These are phyloP conservation scores for Cyberlindnera galapagoensis DNA, from an alignment of 805 yeast genomes.

Conservation along the genomic window DNA sequence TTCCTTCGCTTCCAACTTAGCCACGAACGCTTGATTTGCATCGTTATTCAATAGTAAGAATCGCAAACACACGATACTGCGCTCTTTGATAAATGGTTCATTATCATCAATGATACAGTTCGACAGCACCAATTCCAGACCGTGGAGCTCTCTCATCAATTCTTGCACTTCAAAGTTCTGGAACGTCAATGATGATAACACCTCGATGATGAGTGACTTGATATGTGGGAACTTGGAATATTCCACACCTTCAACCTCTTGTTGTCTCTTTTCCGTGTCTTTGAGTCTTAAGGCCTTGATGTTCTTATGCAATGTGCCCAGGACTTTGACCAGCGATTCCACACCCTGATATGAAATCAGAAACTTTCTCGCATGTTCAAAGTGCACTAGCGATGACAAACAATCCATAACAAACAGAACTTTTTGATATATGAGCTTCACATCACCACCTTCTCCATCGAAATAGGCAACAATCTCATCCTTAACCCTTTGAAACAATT, in stretches of 20 bases:
- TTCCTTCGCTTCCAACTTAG: conserved; percentile 67
- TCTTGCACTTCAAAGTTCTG: conserved; percentile 58
- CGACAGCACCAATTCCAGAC: conserved; percentile 64
- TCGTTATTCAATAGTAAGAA: conserved; percentile 58
- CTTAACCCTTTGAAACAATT: conserved; percentile 23
- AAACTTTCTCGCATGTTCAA: conserved; percentile 31
- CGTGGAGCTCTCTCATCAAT: conserved; percentile 54
- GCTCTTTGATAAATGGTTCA: conserved; percentile 84
- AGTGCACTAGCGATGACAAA: conserved; percentile 26
- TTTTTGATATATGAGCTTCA: conserved; percentile 24
- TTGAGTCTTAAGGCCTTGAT: conserved; percentile 26
- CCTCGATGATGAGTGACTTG: conserved; percentile 61
- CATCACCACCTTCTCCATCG: conserved; percentile 12
- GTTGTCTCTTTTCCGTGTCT: conserved; percentile 12
- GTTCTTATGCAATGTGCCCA: conserved; percentile 28
- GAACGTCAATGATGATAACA: conserved; percentile 51
- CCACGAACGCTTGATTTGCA: conserved; percentile 71
- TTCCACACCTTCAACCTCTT: conserved; percentile 8
- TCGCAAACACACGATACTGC: conserved; percentile 73
- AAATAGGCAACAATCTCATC: conserved; percentile 23
- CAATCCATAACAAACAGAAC: conserved; percentile 28
- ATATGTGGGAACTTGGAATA: conserved; percentile 50
- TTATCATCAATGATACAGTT: conserved; percentile 81
- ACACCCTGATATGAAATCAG: conserved; percentile 31
- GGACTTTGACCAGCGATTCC: conserved; percentile 25